These are phyloP conservation scores for Stenocarpella maydis DNA, from an alignment of 2,329 filamentous ascomycete genomes.

Conservation along the genomic window DNA sequence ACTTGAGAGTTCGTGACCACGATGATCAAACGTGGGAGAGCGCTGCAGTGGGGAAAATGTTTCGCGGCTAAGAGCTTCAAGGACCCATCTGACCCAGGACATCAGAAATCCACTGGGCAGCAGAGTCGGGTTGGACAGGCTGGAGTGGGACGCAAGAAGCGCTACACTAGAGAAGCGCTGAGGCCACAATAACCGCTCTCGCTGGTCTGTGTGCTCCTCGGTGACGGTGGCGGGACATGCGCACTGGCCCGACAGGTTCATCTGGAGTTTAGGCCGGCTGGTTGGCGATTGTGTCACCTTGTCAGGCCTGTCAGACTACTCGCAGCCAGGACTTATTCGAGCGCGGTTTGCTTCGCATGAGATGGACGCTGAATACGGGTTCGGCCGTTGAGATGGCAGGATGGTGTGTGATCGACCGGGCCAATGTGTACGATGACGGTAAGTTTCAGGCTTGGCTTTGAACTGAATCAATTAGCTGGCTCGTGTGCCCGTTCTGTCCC, in stretches of 20 bases:
- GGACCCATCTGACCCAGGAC: conserved; percentile 11
- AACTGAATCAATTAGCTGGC: background rate
- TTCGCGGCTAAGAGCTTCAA: background rate
- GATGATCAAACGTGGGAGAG: conserved; percentile 24
- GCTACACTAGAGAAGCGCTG: conserved; percentile 34
- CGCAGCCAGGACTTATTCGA: background rate
- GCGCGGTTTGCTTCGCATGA: conserved; percentile 4
- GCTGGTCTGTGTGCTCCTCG: conserved; percentile 11
- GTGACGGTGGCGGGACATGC: too few relatives aligned
- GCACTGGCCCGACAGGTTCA: conserved; percentile 2
- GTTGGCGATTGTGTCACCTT: conserved; percentile 11
- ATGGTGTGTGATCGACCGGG: conserved; percentile 25
- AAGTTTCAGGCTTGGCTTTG: conserved; percentile 29
- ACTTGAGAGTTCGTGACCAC: conserved; percentile 10
- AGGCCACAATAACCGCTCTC: conserved; percentile 32
- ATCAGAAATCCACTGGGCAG: conserved; percentile 21
- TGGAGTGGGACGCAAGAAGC: conserved; percentile 22
- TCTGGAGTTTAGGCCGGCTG: conserved; percentile 5
- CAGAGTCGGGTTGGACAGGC: background rate
- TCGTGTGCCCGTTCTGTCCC: conserved; percentile 2
- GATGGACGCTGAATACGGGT: background rate
- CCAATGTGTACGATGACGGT: conserved; percentile 6
- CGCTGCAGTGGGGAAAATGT: conserved; percentile 12
- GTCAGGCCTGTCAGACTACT: background rate
- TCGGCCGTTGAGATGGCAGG: conserved; percentile 1